Evolutionary conservation across 2,329 filamentous ascomycete genomes (phyloP).

Genomic region (Parastagonospora avenae): DNA sequence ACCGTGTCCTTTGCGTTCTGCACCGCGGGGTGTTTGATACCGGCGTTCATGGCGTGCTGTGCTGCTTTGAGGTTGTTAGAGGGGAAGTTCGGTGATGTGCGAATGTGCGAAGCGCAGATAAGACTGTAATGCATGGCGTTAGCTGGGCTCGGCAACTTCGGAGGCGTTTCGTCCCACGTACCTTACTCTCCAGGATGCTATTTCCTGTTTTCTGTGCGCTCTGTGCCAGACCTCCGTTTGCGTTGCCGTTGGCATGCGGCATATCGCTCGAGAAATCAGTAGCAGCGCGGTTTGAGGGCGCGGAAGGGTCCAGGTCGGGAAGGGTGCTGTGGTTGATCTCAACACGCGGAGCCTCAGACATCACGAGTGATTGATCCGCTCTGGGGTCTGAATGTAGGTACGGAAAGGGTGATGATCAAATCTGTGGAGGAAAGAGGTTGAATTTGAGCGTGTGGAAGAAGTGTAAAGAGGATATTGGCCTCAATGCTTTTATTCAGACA

Average conservation of each 20-base stretch:
- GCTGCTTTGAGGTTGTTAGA: conserved; percentile 52
- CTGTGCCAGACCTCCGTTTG: conserved; percentile 22
- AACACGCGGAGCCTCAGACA: conserved; percentile 42
- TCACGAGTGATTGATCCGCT: conserved; percentile 9
- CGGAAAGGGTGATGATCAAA: neutral
- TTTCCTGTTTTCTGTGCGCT: conserved; percentile 43
- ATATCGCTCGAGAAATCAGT: conserved; percentile 16
- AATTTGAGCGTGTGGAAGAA: conserved; percentile 1
- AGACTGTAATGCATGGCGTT: conserved; percentile 44
- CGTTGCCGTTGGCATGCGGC: conserved; percentile 26
- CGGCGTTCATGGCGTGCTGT: conserved; percentile 53
- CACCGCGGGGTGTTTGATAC: conserved; percentile 56
- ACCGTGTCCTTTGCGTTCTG: conserved; percentile 52
- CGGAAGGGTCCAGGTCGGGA: conserved; percentile 34
- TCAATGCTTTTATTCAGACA: conserved; percentile 9
- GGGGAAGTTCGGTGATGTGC: conserved; percentile 34
- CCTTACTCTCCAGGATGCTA: conserved; percentile 51
- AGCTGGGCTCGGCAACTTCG: conserved; percentile 43
- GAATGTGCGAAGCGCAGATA: conserved; percentile 44
- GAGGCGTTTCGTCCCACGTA: conserved; percentile 40
- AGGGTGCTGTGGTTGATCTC: conserved; percentile 33
- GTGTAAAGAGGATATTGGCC: neutral
- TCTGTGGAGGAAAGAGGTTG: neutral
- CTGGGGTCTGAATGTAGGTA: neutral
- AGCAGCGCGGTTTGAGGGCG: conserved; percentile 24